Evolutionary conservation across 176 grass and related monocot species (phyloP).

Genomic region (Oryza longistaminata): DNA sequence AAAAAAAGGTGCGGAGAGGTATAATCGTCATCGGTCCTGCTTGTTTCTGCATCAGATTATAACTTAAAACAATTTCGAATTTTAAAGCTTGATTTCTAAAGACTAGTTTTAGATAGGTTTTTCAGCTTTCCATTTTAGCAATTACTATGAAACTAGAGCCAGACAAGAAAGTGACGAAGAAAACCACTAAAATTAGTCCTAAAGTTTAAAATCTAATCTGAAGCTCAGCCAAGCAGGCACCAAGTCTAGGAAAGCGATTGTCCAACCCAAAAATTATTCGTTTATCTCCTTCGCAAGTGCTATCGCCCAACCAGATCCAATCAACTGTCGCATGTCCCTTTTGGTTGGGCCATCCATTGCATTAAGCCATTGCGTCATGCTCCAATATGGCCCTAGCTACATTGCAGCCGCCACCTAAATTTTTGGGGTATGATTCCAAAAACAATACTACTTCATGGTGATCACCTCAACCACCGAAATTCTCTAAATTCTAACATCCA

Average conservation of each 20-base stretch:
- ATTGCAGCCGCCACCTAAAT: conserved; percentile 46
- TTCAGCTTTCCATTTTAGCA: background rate
- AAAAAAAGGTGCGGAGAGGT: too few relatives aligned
- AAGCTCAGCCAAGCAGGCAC: background rate
- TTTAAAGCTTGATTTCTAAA: background rate
- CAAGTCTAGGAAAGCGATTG: conserved; percentile 40
- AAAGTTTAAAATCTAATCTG: background rate
- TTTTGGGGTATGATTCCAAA: conserved; percentile 27
- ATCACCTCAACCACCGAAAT: conserved; percentile 13
- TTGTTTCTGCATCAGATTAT: background rate
- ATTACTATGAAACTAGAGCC: background rate
- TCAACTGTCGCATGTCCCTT: conserved; percentile 33
- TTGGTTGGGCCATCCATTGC: conserved; percentile 29
- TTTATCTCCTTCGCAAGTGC: conserved; percentile 24
- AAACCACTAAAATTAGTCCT: background rate
- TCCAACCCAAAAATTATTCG: conserved; percentile 25
- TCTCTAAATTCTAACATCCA: conserved; percentile 31
- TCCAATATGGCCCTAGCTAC: conserved; percentile 37
- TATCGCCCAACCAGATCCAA: conserved; percentile 21
- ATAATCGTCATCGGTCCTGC: background rate
- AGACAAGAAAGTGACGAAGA: background rate
- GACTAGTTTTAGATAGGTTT: background rate
- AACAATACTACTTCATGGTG: background rate
- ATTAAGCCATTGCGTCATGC: conserved; percentile 21
- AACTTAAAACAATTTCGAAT: background rate